Conservation (phyloP, 140 eudicot genomes). For the Oenanthe javanica region DNA sequence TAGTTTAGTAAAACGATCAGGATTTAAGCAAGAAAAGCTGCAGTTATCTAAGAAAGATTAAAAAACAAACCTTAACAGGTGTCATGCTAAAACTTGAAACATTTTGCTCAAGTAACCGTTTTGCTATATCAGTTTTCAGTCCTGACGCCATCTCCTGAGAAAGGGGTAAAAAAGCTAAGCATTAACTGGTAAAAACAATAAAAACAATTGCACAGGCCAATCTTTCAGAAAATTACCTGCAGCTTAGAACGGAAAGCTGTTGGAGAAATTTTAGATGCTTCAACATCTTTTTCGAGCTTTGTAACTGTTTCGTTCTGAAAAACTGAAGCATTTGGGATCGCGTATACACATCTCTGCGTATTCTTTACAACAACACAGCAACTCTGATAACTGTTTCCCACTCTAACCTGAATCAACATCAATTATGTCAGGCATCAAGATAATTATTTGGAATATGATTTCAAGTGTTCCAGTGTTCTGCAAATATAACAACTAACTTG, state of each 20-base stretch:
- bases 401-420: constrained; percentile 57
- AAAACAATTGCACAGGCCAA: neutral
- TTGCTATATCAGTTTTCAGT: constrained; percentile 55
- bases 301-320: constrained; percentile 38
- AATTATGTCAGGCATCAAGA: constrained; percentile 19
- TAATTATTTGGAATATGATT: constrained; percentile 13
- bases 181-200: neutral
- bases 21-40: constrained; percentile 10
- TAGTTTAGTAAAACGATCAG: neutral
- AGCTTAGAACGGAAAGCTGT: constrained; percentile 45
- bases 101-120: constrained; percentile 58
- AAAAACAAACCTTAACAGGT: constrained; percentile 80
- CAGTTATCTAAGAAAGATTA: neutral
- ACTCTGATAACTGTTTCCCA: constrained; percentile 72
- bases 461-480: neutral
- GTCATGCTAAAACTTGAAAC: constrained; percentile 82
- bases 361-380: constrained; percentile 92
- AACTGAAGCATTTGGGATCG: constrained; percentile 59
- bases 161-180: neutral
- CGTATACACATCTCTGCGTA: constrained; percentile 93
- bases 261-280: constrained; percentile 48
- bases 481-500: neutral
- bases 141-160: constrained; percentile 82
- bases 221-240: constrained; percentile 39
- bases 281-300: constrained; percentile 51